Percentiles rank a stretch among this genome's conserved stretches.
These are phyloP conservation scores for Linanthus parryae DNA, from an alignment of 148 eudicot genomes.

Conservation along the genomic window DNA sequence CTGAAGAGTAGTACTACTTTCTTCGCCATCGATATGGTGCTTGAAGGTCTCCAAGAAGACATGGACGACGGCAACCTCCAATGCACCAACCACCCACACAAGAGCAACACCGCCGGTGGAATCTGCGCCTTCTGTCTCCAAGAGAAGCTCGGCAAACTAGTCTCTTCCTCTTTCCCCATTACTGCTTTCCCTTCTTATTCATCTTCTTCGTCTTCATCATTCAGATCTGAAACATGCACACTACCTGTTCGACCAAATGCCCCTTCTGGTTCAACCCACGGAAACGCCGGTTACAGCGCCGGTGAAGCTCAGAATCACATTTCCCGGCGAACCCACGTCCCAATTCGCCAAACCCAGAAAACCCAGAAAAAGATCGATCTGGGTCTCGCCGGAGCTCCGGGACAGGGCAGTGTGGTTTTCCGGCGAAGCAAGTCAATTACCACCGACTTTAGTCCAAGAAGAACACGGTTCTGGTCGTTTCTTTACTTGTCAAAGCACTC, in stretches of 20 bases:
- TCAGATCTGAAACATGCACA: no score
- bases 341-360: slow-evolving; percentile 7
- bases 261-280: background rate
- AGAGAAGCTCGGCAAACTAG: slow-evolving; percentile 81
- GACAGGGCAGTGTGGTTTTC: slow-evolving; percentile 34
- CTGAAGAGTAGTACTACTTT: background rate
- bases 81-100: slow-evolving; percentile 56
- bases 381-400: no score
- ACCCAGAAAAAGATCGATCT: no score
- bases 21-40: slow-evolving; percentile 20
- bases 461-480: slow-evolving; percentile 73
- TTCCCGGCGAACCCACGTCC: background rate
- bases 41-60: slow-evolving; percentile 50
- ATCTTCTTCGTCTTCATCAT: slow-evolving; percentile 54
- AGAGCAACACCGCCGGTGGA: slow-evolving; percentile 54
- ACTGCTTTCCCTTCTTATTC: slow-evolving; percentile 40
- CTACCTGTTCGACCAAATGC: no score
- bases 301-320: no score
- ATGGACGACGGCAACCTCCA: slow-evolving; percentile 30
- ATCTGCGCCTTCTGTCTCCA: slow-evolving; percentile 94
- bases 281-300: no score
- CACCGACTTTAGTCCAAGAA: slow-evolving; percentile 31
- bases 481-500: no score
- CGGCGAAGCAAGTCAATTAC: slow-evolving; percentile 73
- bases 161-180: slow-evolving; percentile 58